Evolutionary conservation across 2,329 filamentous ascomycete genomes (phyloP).

Genomic region (Pseudogymnoascus sp.): DNA sequence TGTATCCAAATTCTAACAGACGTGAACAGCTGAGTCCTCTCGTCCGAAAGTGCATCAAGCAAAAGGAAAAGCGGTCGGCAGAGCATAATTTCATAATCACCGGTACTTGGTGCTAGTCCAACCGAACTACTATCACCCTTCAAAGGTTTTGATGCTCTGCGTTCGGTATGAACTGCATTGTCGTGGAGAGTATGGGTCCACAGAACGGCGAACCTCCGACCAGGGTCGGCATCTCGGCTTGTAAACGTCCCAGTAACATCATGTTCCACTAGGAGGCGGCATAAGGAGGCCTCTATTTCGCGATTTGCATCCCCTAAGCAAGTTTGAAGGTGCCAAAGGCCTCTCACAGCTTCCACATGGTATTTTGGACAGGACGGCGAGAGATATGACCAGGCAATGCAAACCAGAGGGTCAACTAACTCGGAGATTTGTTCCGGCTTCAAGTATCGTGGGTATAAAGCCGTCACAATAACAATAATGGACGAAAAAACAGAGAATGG

Average conservation of each 20-base stretch:
- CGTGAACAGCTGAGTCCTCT: constrained; percentile 66
- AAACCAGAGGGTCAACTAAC: constrained; percentile 62
- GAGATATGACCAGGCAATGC: constrained; percentile 70
- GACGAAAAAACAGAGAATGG: constrained; percentile 52
- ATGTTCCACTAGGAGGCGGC: constrained; percentile 56
- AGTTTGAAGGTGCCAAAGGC: constrained; percentile 77
- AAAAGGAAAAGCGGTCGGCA: constrained; percentile 74
- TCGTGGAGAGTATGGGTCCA: constrained; percentile 75
- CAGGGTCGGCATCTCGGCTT: constrained; percentile 49
- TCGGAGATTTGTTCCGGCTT: constrained; percentile 46
- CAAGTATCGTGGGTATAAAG: constrained; percentile 50
- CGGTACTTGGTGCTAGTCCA: constrained; percentile 45
- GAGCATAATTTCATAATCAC: constrained; percentile 66
- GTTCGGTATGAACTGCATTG: constrained; percentile 37
- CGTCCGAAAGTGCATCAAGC: constrained; percentile 68
- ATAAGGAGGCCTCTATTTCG: constrained; percentile 73
- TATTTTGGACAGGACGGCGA: constrained; percentile 82
- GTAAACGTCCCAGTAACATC: constrained; percentile 42
- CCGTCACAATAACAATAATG: constrained; percentile 49
- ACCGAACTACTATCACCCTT: constrained; percentile 29
- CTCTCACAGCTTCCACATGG: constrained; percentile 85
- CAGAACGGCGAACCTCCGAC: constrained; percentile 64
- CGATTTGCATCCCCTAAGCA: constrained; percentile 60
- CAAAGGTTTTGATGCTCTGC: constrained; percentile 42
- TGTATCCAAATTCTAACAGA: constrained; percentile 77